A percentile compares a stretch with the other conserved stretches of the same genome.
Conservation (phyloP, 768 basidiomycete genomes). For the Mycena sanguinolenta region DNA sequence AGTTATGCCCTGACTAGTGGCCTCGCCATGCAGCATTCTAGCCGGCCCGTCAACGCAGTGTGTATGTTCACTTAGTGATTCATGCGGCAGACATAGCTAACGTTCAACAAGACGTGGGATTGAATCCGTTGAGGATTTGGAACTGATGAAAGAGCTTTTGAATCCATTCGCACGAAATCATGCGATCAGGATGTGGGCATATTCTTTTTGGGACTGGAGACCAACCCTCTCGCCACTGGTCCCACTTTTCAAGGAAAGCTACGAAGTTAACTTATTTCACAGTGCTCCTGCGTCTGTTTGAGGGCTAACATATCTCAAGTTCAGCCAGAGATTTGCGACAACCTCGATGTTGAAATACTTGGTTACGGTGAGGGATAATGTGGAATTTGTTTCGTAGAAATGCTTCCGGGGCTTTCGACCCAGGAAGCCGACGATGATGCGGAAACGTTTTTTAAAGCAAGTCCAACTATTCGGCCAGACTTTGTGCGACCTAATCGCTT, state of each 20-base stretch:
- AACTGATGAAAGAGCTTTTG: slow-evolving; percentile 72
- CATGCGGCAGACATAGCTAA: background rate
- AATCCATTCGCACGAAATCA: slow-evolving; percentile 60
- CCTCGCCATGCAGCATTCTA: no score
- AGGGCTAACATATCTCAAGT: slow-evolving; percentile 38
- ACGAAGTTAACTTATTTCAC: slow-evolving; percentile 52
- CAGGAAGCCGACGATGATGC: slow-evolving; percentile 59
- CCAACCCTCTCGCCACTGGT: slow-evolving; percentile 56
- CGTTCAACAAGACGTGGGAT: slow-evolving; percentile 66
- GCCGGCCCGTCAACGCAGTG: no score
- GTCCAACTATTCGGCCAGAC: background rate
- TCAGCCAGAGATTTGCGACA: slow-evolving; percentile 62
- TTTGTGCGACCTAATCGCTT: background rate
- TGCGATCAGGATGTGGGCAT: slow-evolving; percentile 56
- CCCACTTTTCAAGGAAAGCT: slow-evolving; percentile 64
- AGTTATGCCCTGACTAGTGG: no score
- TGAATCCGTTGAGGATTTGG: slow-evolving; percentile 67
- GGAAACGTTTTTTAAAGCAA: slow-evolving; percentile 48
- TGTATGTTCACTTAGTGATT: slow-evolving; percentile 59
- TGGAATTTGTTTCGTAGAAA: background rate
- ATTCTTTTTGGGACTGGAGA: slow-evolving; percentile 58
- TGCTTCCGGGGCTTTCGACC: slow-evolving; percentile 52
- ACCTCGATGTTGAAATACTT: slow-evolving; percentile 48
- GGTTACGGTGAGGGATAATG: slow-evolving; percentile 9
- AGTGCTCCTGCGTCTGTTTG: background rate